Evolutionary conservation across 768 basidiomycete species (phyloP).

Genomic region (Saitozyma sp.): DNA sequence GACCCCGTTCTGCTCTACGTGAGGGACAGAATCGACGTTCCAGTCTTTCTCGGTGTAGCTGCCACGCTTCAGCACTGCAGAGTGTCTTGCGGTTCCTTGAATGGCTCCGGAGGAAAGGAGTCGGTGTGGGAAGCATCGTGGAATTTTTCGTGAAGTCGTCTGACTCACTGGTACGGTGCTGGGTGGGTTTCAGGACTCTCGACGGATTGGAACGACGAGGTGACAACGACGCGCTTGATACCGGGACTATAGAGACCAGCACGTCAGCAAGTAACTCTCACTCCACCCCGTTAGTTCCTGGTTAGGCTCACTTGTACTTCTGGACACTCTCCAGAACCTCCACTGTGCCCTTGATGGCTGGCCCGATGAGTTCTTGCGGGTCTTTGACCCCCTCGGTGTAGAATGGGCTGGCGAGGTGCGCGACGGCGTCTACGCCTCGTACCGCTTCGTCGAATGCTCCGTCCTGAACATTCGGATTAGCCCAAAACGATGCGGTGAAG

Average conservation of each 20-base stretch:
- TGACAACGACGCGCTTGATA: constrained; percentile 70
- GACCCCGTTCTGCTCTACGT: constrained; percentile 22
- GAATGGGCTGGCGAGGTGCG: constrained; percentile 46
- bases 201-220: constrained; percentile 56
- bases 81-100: too few relatives aligned
- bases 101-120: not conserved
- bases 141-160: too few relatives aligned
- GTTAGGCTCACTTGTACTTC: constrained; percentile 57
- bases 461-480: constrained; percentile 8
- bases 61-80: not conserved
- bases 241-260: constrained; percentile 42
- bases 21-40: constrained; percentile 21
- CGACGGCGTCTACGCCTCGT: constrained; percentile 69
- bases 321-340: constrained; percentile 64
- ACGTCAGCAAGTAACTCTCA: not conserved
- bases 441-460: constrained; percentile 78
- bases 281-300: not conserved
- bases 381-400: constrained; percentile 35
- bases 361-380: constrained; percentile 60
- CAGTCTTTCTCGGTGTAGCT: constrained; percentile 45
- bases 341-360: constrained; percentile 71
- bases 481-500: not conserved
- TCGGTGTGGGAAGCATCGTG: too few relatives aligned
- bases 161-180: too few relatives aligned
- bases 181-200: not conserved